Evolutionary conservation across 1,284 basidiomycete genomes (phyloP).

Genomic region (Cryptococcus amylolentus): DNA sequence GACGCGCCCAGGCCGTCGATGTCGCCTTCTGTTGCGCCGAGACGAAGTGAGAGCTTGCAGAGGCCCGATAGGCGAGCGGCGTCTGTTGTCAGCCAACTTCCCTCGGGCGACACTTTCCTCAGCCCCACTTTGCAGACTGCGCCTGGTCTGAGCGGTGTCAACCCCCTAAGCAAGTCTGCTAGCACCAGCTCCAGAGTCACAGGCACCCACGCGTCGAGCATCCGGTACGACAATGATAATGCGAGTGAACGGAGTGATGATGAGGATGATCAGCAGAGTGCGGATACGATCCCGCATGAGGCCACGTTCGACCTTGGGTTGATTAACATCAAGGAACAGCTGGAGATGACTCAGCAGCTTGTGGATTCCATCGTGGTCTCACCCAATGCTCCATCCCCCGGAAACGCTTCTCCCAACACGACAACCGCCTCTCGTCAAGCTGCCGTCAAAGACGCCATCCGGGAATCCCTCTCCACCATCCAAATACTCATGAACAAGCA

Average conservation of each 20-base stretch:
- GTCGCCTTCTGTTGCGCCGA: conserved; percentile 2
- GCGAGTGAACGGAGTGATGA: conserved; percentile 16
- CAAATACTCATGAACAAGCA: conserved; percentile 66
- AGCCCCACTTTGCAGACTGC: conserved; percentile 43
- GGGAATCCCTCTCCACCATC: conserved; percentile 61
- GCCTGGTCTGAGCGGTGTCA: conserved; percentile 51
- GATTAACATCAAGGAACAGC: conserved; percentile 70
- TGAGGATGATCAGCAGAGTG: conserved; percentile 1
- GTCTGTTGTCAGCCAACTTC: conserved; percentile 24
- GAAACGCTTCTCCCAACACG: conserved; percentile 11
- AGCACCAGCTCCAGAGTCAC: conserved; percentile 32
- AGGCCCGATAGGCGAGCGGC: conserved; percentile 14
- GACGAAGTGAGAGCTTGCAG: conserved; percentile 21
- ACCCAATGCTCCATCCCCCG: conserved; percentile 32
- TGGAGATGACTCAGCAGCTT: conserved; percentile 72
- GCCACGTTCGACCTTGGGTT: conserved; percentile 68
- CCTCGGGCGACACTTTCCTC: conserved; percentile 38
- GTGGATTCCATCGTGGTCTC: conserved; percentile 56
- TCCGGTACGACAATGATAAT: conserved; percentile 27
- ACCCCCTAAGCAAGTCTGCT: conserved; percentile 34
- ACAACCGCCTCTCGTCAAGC: conserved; percentile 42
- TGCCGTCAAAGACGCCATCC: conserved; percentile 61
- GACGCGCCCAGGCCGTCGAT: conserved; percentile 7
- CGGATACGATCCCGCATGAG: conserved; percentile 60
- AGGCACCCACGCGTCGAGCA: conserved; percentile 17